These are phyloP conservation scores for Pinus taeda DNA, from an alignment of 75 land plant species.

Conservation along the genomic window DNA sequence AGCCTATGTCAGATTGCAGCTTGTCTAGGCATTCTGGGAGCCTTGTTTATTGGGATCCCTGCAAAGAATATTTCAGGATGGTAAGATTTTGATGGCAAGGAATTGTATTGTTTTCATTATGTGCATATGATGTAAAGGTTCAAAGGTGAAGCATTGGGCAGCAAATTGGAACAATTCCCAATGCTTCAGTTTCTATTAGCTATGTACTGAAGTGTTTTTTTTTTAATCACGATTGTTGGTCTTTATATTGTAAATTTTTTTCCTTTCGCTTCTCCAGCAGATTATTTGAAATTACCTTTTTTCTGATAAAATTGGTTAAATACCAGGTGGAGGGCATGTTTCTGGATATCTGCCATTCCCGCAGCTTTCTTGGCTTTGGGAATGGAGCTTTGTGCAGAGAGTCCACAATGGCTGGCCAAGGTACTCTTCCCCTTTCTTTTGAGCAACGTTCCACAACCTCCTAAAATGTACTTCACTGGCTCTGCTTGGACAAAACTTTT, in stretches of 20 bases:
- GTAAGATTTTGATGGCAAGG: constrained; percentile 28
- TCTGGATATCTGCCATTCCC: constrained; percentile 82
- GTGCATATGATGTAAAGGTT: not conserved
- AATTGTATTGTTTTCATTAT: not conserved
- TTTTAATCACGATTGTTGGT: not conserved
- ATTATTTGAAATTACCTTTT: not conserved
- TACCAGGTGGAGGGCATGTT: constrained; percentile 90
- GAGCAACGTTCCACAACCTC: not conserved
- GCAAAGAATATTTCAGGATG: constrained; percentile 62
- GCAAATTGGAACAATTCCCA: not conserved
- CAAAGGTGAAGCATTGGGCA: not conserved
- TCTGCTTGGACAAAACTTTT: not conserved
- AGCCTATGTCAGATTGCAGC: constrained; percentile 87
- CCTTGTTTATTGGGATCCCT: constrained; percentile 84
- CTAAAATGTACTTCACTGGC: not conserved
- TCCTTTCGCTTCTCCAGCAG: not conserved
- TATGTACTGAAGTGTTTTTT: not conserved
- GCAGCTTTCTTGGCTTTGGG: constrained; percentile 66
- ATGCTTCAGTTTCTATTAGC: not conserved
- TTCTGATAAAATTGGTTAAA: not conserved
- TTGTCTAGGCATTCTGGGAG: constrained; percentile 79
- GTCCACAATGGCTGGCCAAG: constrained; percentile 97
- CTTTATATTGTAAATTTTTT: not conserved
- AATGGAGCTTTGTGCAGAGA: constrained; percentile 92
- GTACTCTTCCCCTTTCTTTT: constrained; percentile 18